These are phyloP conservation scores for Fragilaria crotonensis DNA, from an alignment of 108 stramenopile genomes.

Conservation along the genomic window DNA sequence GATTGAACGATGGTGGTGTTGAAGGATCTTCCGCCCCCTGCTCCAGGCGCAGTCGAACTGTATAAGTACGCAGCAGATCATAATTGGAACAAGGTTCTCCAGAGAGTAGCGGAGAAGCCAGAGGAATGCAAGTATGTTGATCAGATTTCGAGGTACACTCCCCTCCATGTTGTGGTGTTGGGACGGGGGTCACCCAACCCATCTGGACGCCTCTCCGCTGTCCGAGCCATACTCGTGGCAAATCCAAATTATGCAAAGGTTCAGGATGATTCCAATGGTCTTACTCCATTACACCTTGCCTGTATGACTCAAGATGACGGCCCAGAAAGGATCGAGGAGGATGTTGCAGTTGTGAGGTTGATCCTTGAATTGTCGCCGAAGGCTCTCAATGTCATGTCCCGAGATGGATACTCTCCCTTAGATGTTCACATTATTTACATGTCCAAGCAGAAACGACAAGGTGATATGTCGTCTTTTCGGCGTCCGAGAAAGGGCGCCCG, in stretches of 20 bases:
- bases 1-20: background rate
- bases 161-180: background rate
- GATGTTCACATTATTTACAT: conserved; percentile 17
- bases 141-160: background rate
- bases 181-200: background rate
- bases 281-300: conserved; percentile 15
- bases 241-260: conserved; percentile 7
- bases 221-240: conserved; percentile 5
- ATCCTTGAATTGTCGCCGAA: conserved; percentile 6
- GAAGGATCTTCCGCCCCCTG: background rate
- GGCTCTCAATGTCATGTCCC: background rate
- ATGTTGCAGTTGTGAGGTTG: conserved; percentile 7
- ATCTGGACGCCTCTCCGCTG: conserved; percentile 6
- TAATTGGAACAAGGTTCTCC: conserved; percentile 3
- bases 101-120: background rate
- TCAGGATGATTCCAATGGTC: background rate
- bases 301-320: conserved; percentile 1
- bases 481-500: background rate
- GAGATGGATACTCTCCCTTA: conserved; percentile 12
- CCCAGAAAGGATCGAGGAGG: background rate
- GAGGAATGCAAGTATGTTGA: background rate
- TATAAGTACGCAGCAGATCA: background rate
- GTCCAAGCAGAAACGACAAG: conserved; percentile 5
- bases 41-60: background rate
- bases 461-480: background rate